Evolutionary conservation across 352 stramenopile species (phyloP).

Genomic region (Achlya hypogyna): DNA sequence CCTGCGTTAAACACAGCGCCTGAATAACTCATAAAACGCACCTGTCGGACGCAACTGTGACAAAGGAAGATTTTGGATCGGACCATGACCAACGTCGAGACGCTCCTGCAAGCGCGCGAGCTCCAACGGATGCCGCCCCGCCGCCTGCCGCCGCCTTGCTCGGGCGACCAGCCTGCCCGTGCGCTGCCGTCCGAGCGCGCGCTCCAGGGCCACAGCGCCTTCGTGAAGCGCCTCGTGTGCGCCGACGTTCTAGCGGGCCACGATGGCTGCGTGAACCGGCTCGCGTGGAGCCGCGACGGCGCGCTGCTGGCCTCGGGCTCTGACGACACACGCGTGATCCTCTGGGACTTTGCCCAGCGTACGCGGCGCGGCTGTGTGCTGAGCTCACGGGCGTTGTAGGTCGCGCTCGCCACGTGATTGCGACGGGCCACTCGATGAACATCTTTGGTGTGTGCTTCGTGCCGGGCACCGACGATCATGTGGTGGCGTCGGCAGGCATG

Average conservation of each 20-base stretch:
- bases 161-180: not conserved
- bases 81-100: not conserved
- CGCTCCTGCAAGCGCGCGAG: not conserved
- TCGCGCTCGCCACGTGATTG: slow-evolving; percentile 36
- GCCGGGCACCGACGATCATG: slow-evolving; percentile 64
- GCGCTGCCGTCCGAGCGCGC: not conserved
- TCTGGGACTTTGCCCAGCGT: slow-evolving; percentile 70
- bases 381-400: not conserved
- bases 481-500: slow-evolving; percentile 66
- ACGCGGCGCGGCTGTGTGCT: slow-evolving; percentile 18
- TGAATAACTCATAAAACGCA: not conserved
- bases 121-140: not conserved
- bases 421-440: slow-evolving; percentile 69
- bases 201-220: slow-evolving; percentile 42
- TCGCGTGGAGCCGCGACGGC: slow-evolving; percentile 70
- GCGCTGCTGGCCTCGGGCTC: slow-evolving; percentile 66
- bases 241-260: slow-evolving; percentile 49
- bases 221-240: slow-evolving; percentile 50
- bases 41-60: not conserved
- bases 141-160: not conserved
- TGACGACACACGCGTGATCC: slow-evolving; percentile 66
- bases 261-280: slow-evolving; percentile 74
- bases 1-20: no score
- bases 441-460: slow-evolving; percentile 86
- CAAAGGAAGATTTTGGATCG: not conserved